Evolutionary conservation across 257 asterid species (phyloP), one percentile per base, ranked within the genome.

Genomic region (Scutellaria baicalensis): DNA sequence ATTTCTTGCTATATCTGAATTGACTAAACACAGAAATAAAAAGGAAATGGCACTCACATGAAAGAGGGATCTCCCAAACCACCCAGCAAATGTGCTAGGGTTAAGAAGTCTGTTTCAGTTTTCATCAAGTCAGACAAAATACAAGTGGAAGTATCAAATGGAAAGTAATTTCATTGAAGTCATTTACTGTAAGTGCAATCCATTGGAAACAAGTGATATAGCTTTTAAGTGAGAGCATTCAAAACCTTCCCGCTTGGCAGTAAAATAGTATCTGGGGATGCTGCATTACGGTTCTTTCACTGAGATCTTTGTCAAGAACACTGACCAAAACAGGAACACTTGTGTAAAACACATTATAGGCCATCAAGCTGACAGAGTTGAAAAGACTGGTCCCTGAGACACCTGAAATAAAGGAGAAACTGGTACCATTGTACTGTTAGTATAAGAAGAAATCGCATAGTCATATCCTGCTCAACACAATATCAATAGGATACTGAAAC

Each of bases 21-120:
- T 52, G 52, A 68, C 27, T 43, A 49, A 40, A 71, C 38, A 59
- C 27, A 59, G 6, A 56, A 47, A 51, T 54, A 42, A 44, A 63
- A 71, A 49, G 59, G 49, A 51, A 73, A 58, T 21, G 74, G 63
- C 69, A 81, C 99, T 91, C 75, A 94, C 99, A 74, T 94, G 99
- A 80, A 89, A 94, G 81, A 94, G 97, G 70, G 99, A 87, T 51
- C 99, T 88, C 71, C 99, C 99, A 81, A 94, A 94, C 99, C 99
- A 94, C 79, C 99, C 99, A 67, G 97, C 99, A 78, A 94, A 94
- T 35, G 99, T 94, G 86, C 97, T 94, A 70, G 99, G 99, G 84
- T 94, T 94, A 68, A 94, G 96, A 83, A 91, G 97, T 84, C 99
- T 94, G 95, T 85, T 76, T 44, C 80, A 80, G 36, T 63, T 48